Evolutionary conservation across 352 stramenopile genomes (phyloP).

Genomic region (Pelagophyceae sp.): DNA sequence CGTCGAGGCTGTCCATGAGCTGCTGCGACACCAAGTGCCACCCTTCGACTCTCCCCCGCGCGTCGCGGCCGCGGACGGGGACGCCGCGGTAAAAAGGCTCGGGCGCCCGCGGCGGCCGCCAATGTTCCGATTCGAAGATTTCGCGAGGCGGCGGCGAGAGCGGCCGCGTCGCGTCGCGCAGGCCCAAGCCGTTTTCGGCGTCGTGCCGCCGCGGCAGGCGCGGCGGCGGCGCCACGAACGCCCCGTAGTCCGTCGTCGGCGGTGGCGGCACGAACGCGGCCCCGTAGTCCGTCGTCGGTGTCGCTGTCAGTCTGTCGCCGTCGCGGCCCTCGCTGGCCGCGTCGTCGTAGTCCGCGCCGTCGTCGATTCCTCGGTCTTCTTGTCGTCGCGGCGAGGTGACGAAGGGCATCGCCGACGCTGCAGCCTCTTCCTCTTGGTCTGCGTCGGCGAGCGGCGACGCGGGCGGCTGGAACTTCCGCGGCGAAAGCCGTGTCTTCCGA

Average conservation of each 20-base stretch:
- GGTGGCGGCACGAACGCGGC: no score
- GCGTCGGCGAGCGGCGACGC: neutral
- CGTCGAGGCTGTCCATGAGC: neutral
- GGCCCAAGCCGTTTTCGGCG: neutral
- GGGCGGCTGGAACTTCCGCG: neutral
- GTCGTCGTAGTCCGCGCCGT: neutral
- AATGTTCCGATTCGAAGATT: neutral
- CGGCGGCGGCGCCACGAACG: neutral
- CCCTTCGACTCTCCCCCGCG: no score
- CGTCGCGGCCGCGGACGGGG: neutral
- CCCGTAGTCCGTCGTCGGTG: no score
- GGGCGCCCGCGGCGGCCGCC: no score
- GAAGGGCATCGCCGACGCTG: neutral
- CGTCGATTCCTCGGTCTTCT: neutral
- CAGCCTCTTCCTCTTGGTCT: neutral
- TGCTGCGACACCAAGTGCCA: neutral
- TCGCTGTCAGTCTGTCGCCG: neutral
- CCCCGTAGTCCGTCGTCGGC: no score
- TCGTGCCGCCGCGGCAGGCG: neutral
- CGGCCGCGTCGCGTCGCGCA: neutral
- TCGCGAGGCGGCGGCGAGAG: neutral
- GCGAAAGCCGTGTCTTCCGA: neutral
- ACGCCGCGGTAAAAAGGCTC: neutral
- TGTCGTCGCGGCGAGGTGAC: no score
- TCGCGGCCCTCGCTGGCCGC: no score